Evolutionary conservation across 176 grass and related monocot genomes (phyloP).

Genomic region (Oryza brachyantha): DNA sequence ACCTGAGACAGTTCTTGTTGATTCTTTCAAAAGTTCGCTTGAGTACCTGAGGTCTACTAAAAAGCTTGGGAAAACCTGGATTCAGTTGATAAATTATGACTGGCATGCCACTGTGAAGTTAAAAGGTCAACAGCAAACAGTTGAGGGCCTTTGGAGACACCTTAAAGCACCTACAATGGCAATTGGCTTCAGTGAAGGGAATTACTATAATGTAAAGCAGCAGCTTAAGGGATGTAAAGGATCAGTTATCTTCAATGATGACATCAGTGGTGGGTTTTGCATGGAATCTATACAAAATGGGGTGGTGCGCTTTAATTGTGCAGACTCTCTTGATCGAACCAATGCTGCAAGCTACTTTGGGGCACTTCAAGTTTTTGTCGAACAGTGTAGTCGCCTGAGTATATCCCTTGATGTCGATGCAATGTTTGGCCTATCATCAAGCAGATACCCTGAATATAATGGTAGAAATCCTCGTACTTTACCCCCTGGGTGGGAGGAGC

Average conservation of each 20-base stretch:
- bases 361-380: constrained; percentile 97
- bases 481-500: constrained; percentile 94
- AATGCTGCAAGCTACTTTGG: constrained; percentile 99
- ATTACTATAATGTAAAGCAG: constrained; percentile 64
- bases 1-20: constrained; percentile 80
- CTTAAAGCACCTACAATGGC: constrained; percentile 79
- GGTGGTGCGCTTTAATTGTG: constrained; percentile 98
- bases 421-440: constrained; percentile 55
- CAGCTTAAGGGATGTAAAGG: constrained; percentile 80
- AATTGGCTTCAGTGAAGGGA: constrained; percentile 93
- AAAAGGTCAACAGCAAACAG: constrained; percentile 75
- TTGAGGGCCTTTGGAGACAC: constrained; percentile 85
- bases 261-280: constrained; percentile 66
- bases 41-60: constrained; percentile 64
- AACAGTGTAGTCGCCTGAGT: constrained; percentile 77
- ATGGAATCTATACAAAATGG: constrained; percentile 85
- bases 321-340: constrained; percentile 97
- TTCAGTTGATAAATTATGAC: constrained; percentile 99
- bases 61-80: constrained; percentile 70
- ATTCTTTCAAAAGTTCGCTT: constrained; percentile 84
- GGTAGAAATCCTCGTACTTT: constrained; percentile 49
- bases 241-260: constrained; percentile 58
- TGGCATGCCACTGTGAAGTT: constrained; percentile 90
- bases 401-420: constrained; percentile 81
- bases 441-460: constrained; percentile 57